Evolutionary conservation across 2,329 filamentous ascomycete genomes (phyloP), one percentile per base, ranked within the genome.

Genomic region (Trichoderma koningiopsis): DNA sequence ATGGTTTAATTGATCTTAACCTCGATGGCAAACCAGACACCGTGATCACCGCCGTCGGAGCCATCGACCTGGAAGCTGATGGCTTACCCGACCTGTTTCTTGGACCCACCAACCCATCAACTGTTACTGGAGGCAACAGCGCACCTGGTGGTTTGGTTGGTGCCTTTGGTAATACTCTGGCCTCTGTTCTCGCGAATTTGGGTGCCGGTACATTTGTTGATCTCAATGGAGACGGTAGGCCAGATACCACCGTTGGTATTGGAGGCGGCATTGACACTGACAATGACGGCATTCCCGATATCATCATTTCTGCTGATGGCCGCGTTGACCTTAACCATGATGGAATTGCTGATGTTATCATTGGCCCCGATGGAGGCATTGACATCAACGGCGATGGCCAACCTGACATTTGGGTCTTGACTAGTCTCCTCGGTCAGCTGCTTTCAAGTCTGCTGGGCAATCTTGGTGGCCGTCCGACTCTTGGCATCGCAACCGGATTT

Each of bases 171-270:
- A 19, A 19, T 14, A 47, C 43, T 37, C 60, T 53, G 29, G 19
- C 5, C 14, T 31, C 58, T 29, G 2, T 47, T 3, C 58, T 60
- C 24, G n/a, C 35, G 27, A 40, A 40, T 3, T 4, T 62, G 7
- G 22, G 29, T 13, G 19, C 33, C 31, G 49, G 61, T 16, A 56
- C 49, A 16, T 29, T 22, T 24, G 61, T 64, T 14, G 63, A 67
- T 58, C 24, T 59, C 14, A 59, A 67, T 24, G 55, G 62, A 24
- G 68, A 67, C 24, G 68, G 62, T 7, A 49, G 27, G 19, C 55
- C 55, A 10, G 68, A 67, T 37, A 57, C 52, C 6, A 67, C 24
- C 2, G 43, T 58, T 29, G 43, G 33, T 16, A 24, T 49, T 35
- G 53, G 63, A 31, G 63, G 52, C 4, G 33, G 6, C 6, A 55